phyloP scores from a whole-genome alignment of 2,329 filamentous ascomycete species.

The Aspergillus texensis region DNA sequence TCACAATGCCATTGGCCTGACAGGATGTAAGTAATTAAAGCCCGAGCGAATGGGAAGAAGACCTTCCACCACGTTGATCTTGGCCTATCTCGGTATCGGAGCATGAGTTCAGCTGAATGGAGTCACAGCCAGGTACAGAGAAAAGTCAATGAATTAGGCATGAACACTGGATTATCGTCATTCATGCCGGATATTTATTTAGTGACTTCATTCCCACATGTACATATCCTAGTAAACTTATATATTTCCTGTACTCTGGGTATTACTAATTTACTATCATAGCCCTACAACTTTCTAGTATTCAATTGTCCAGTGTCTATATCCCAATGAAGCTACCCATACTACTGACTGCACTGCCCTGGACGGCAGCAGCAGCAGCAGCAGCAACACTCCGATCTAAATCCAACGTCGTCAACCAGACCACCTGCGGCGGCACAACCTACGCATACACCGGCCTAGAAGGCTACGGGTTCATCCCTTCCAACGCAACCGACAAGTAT shows the following conservation, averaged over 20 bases:
- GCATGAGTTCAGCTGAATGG: no score
- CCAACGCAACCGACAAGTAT: slow-evolving; percentile 64
- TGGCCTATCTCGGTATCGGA: neutral
- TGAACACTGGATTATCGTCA: neutral
- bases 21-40: neutral
- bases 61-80: slow-evolving; percentile 16
- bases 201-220: neutral
- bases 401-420: slow-evolving; percentile 44
- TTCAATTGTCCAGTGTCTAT: no score
- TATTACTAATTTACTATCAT: no score
- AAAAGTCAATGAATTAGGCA: neutral
- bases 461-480: slow-evolving; percentile 65
- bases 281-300: no score
- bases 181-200: neutral
- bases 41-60: slow-evolving; percentile 11
- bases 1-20: slow-evolving; percentile 9
- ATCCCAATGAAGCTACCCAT: slow-evolving; percentile 25
- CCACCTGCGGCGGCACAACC: slow-evolving; percentile 61
- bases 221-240: neutral
- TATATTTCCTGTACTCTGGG: neutral
- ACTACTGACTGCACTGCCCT: slow-evolving; percentile 18
- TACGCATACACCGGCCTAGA: slow-evolving; percentile 70
- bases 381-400: slow-evolving; percentile 15
- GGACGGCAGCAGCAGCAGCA: slow-evolving; percentile 17
- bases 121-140: no score